Evolutionary conservation across 306 rosid species (phyloP), one percentile per base, ranked within the genome.

Genomic region (Inga laurina): DNA sequence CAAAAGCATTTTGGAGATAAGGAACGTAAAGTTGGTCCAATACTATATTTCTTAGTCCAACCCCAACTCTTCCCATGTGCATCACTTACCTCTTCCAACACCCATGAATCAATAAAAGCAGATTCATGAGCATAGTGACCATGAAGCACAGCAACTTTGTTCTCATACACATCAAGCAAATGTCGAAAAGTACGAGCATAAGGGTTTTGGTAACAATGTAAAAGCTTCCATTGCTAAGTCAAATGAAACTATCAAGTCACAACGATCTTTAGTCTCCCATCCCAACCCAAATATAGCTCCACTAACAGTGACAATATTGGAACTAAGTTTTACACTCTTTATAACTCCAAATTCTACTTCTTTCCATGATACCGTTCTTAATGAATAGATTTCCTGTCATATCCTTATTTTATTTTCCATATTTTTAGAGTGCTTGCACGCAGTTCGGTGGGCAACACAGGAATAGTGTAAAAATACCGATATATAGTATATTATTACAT

Each of bases 211-310:
- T 10, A 10, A 22, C 32, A 22, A 22, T 22, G 66, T 59, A 22
- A 59, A 59, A 9, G 22, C 34, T 57, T 57, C 65, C 11, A 3
- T 9, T 21, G 65, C 65, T 24, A 10, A 4, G 34, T 59, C 66
- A 59, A 59, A 59, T 22, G 66, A 59, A 59, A 59, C 13, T 59
- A 59, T 34, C 35, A 34, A 34, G 35, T 22, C 14, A 2, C 1
- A 8, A 0, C 5, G 10, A 13, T 27, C 43, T 7, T 27, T 7
- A 19, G 21, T 15, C 54, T 5, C 30, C 77, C 8, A 73, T 4
- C 48, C 48, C 16, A 34, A 19, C 78, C 66, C 34, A 52, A 74
- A 74, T 27, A 74, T 51, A 30, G 66, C 32, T 37, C 78, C 78
- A 32, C 52, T 51, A 10, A 13, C 70, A 27, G 49, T 7, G 10